Evolutionary conservation across 1,284 basidiomycete species (phyloP).

Genomic region (Schizophyllum amplum): DNA sequence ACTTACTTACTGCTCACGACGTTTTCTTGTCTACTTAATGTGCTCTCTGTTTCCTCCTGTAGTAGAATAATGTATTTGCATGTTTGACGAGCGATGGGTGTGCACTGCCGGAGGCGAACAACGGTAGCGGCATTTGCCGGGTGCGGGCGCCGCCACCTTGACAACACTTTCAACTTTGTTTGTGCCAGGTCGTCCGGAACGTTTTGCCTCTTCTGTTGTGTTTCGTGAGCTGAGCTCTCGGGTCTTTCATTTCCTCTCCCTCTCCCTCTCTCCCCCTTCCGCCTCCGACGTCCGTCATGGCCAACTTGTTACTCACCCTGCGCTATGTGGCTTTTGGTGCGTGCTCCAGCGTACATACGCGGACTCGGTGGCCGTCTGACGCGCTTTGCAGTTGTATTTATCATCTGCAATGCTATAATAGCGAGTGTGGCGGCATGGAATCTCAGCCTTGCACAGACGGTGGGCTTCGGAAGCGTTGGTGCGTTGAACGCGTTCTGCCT

Average conservation of each 20-base stretch:
- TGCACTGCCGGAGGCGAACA: background rate
- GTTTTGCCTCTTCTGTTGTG: background rate
- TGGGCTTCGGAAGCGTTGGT: constrained; percentile 24
- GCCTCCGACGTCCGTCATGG: background rate
- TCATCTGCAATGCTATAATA: constrained; percentile 56
- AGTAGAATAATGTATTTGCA: background rate
- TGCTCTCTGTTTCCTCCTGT: background rate
- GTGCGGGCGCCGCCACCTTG: background rate
- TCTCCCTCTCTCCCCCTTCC: constrained; percentile 5
- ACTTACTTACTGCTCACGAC: background rate
- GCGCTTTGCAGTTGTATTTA: constrained; percentile 40
- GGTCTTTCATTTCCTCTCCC: constrained; percentile 13
- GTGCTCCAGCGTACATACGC: constrained; percentile 11
- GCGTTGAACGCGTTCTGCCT: constrained; percentile 1
- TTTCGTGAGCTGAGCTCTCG: constrained; percentile 5
- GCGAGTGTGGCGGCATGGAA: constrained; percentile 68
- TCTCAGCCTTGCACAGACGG: constrained; percentile 36
- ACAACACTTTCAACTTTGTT: background rate
- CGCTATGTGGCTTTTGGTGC: constrained; percentile 47
- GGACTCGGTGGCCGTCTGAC: constrained; percentile 5
- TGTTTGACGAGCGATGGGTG: background rate
- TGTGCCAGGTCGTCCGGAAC: background rate
- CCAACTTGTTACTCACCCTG: constrained; percentile 26
- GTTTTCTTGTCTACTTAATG: background rate
- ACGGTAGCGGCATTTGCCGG: background rate